Evolutionary conservation across 805 yeast genomes (phyloP), one percentile per base, ranked within the genome.

Genomic region (Nakazawaea populi): DNA sequence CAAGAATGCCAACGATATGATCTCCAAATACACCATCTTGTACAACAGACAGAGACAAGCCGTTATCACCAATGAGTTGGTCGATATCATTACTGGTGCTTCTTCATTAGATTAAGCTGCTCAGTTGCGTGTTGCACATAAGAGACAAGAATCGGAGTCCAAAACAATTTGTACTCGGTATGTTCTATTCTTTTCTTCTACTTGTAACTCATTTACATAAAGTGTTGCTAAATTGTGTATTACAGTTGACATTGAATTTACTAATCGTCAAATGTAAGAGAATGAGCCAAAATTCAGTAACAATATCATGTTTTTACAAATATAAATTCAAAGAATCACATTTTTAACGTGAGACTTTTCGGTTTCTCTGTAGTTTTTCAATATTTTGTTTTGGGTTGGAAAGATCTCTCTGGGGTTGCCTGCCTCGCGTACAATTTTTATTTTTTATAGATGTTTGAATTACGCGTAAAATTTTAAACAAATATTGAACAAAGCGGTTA

Each of bases 1-100:
- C 62, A 92, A 94, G 94, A 92, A 92, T 71, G 99, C 99, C 57
- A 96, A 96, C 76, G 99, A 94, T 66, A 94, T 94, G 98, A 94
- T 94, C 70, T 83, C 81, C 76, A 86, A 82, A 69, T 92, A 88
- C 87, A 87, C 98, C 61, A 94, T 94, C 73, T 84, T 94, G 75
- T 94, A 94, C 79, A 94, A 94, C 91, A 92, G 99, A 83, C 87
- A 97, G 67, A 89, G 97, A 81, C 99, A 94, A 82, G 97, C 97
- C 61, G 97, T 91, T 69, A 92, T 92, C 68, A 91, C 98, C 75
- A 94, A 94, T 83, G 99, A 94, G 81, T 80, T 94, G 84, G 99
- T 94, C 68, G 99, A 94, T 77, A 94, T 94, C 68, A 92, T 94
- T 73, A 94, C 99, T 65, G 99, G 99, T 90, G 99, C 99, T 66